These are phyloP conservation scores for Pugionium dolabratum DNA, from an alignment of 345 rosid species.

Conservation along the genomic window DNA sequence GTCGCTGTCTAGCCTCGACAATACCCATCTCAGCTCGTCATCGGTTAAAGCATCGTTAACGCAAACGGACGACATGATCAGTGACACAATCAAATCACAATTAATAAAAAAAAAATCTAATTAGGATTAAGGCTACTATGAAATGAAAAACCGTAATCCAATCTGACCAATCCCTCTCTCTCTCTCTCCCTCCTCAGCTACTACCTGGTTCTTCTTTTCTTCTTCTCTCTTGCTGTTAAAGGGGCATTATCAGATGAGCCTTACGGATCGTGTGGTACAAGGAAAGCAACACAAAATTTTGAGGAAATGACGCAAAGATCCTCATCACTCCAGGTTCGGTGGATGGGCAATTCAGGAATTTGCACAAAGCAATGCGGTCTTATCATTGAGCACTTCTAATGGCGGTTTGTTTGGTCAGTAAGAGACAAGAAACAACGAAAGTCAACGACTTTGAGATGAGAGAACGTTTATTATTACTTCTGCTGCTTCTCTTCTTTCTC, in stretches of 20 bases:
- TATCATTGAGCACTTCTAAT: slow-evolving; percentile 35
- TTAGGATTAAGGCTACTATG: not conserved
- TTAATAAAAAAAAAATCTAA: not conserved
- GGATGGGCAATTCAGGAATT: slow-evolving; percentile 37
- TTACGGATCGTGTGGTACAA: slow-evolving; percentile 37
- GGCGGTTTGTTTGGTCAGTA: slow-evolving; percentile 39
- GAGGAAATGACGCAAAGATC: slow-evolving; percentile 30
- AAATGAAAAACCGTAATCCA: slow-evolving; percentile 27
- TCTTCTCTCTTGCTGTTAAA: slow-evolving; percentile 2
- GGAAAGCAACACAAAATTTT: slow-evolving; percentile 33
- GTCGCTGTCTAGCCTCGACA: slow-evolving; percentile 63
- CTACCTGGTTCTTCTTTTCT: slow-evolving; percentile 3
- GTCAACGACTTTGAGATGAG: slow-evolving; percentile 29
- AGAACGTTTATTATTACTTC: slow-evolving; percentile 5
- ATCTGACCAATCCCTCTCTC: not conserved
- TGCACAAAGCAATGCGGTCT: slow-evolving; percentile 31
- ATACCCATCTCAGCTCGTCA: slow-evolving; percentile 72
- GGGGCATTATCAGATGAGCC: slow-evolving; percentile 32
- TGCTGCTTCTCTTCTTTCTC: slow-evolving; percentile 24
- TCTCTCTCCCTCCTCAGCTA: slow-evolving; percentile 13
- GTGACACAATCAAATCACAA: slow-evolving; percentile 4
- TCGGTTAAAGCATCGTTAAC: slow-evolving; percentile 75
- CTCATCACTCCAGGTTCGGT: slow-evolving; percentile 33
- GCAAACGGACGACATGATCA: slow-evolving; percentile 51
- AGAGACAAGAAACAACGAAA: slow-evolving; percentile 28